These are phyloP conservation scores for Pseudognaphalium luteoalbum DNA, from an alignment of 129 eudicot species.

Conservation along the genomic window DNA sequence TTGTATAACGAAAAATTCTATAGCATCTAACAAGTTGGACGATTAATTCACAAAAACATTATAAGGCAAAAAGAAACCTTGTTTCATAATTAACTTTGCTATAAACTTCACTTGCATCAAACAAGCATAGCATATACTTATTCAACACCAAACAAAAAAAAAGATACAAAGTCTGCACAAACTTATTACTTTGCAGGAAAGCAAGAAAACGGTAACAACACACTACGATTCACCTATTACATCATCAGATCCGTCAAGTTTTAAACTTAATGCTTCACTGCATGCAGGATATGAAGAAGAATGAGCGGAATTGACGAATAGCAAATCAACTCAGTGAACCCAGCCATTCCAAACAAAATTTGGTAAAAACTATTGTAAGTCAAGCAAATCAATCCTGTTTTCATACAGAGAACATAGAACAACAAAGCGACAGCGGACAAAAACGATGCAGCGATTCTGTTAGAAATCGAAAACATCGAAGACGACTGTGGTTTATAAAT, in stretches of 20 bases:
- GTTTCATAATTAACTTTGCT: conserved; percentile 28
- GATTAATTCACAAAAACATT: conserved; percentile 1
- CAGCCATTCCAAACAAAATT: conserved; percentile 29
- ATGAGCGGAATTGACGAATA: conserved; percentile 37
- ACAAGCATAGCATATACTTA: conserved; percentile 41
- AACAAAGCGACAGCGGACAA: conserved; percentile 26
- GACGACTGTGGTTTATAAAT: conserved; percentile 35
- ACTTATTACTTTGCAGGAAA: conserved; percentile 37
- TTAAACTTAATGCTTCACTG: conserved; percentile 32
- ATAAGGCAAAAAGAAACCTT: conserved; percentile 2
- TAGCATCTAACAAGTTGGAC: background rate
- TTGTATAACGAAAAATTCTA: background rate
- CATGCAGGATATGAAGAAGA: conserved; percentile 33
- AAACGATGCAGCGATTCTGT: conserved; percentile 25
- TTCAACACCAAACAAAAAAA: conserved; percentile 12
- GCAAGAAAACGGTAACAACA: conserved; percentile 23
- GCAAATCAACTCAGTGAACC: conserved; percentile 33
- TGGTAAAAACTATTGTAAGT: conserved; percentile 41
- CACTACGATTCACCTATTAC: conserved; percentile 26
- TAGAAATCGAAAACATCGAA: conserved; percentile 34
- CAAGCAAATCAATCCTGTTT: conserved; percentile 39
- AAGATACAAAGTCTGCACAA: conserved; percentile 24
- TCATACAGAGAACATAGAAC: conserved; percentile 34
- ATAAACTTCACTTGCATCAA: conserved; percentile 40
- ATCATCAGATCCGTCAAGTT: conserved; percentile 6